Percentiles rank a stretch among this genome's conserved stretches.
Conservation (phyloP, 805 yeast genomes). For the Komagataella mondaviorum region DNA sequence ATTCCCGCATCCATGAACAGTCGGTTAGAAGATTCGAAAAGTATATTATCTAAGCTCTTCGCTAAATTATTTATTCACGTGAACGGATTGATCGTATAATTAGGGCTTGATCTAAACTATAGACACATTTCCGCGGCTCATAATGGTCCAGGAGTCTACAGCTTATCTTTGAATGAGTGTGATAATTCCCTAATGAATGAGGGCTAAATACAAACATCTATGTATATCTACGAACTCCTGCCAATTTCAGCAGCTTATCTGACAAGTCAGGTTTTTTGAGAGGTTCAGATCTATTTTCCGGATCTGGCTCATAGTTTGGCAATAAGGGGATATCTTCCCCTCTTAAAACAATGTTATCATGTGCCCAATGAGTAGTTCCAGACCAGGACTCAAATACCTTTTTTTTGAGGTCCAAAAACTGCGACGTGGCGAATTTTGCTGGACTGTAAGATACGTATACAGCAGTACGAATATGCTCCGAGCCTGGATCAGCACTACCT, state of each 20-base stretch:
- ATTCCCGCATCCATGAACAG: neutral
- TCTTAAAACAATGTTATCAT: conserved; percentile 11
- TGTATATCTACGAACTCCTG: conserved; percentile 9
- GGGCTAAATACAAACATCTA: neutral
- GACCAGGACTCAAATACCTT: conserved; percentile 12
- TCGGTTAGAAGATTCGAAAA: too few species aligned
- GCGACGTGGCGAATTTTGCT: conserved; percentile 17
- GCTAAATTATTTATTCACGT: neutral
- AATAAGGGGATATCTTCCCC: conserved; percentile 1
- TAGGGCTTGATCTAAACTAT: too few species aligned
- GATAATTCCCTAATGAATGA: neutral
- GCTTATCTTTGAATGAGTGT: neutral
- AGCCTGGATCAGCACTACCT: conserved; percentile 11
- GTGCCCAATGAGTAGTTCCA: conserved; percentile 21
- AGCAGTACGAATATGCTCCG: conserved; percentile 15
- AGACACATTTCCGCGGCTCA: neutral
- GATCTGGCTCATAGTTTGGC: conserved; percentile 8
- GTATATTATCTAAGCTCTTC: neutral
- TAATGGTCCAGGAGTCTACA: neutral
- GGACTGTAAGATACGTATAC: conserved; percentile 18
- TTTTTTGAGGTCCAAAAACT: conserved; percentile 10
- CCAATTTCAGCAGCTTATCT: conserved; percentile 14
- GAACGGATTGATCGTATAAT: neutral
- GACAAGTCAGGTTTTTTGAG: conserved; percentile 11
- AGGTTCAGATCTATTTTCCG: conserved; percentile 13